phyloP scores from a whole-genome alignment of 2,329 filamentous ascomycete species.

The Lachnellula willkommii region DNA sequence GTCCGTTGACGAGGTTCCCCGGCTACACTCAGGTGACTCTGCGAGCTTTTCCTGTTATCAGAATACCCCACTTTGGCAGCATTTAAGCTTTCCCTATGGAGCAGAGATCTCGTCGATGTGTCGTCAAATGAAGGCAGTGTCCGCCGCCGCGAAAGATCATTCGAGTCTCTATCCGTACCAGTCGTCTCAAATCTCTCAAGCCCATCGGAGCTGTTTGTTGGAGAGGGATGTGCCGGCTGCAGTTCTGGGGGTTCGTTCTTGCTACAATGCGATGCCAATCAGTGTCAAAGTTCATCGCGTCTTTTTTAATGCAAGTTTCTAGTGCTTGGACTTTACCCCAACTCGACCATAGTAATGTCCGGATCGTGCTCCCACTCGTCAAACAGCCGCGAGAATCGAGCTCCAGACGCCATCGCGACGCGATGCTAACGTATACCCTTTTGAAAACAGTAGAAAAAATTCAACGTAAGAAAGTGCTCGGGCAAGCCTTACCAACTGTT shows the following conservation, averaged over 20 bases:
- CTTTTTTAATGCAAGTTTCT: neutral
- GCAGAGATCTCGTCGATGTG: constrained; percentile 4
- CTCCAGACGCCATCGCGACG: constrained; percentile 3
- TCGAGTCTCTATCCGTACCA: neutral
- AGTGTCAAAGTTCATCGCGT: neutral
- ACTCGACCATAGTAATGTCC: constrained; percentile 11
- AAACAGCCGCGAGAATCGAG: constrained; percentile 7
- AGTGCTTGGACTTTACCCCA: constrained; percentile 2
- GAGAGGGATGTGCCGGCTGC: neutral
- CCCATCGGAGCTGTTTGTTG: neutral
- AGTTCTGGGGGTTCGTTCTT: neutral
- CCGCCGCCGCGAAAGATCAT: neutral
- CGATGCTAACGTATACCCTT: neutral
- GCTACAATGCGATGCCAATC: neutral
- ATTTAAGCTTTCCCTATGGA: constrained; percentile 1
- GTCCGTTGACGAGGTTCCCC: constrained; percentile 1
- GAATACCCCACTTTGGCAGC: neutral
- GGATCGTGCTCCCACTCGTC: constrained; percentile 12
- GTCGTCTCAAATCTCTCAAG: neutral
- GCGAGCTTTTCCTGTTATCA: neutral
- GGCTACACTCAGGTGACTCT: neutral
- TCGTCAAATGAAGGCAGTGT: constrained; percentile 2
- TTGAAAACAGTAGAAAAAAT: neutral
- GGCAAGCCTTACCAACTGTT: neutral
- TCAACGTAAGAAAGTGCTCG: neutral